A percentile compares a stretch with the other conserved stretches of the same genome.
These are phyloP conservation scores for Galerina sulciceps DNA, from an alignment of 768 basidiomycete genomes.

Conservation along the genomic window DNA sequence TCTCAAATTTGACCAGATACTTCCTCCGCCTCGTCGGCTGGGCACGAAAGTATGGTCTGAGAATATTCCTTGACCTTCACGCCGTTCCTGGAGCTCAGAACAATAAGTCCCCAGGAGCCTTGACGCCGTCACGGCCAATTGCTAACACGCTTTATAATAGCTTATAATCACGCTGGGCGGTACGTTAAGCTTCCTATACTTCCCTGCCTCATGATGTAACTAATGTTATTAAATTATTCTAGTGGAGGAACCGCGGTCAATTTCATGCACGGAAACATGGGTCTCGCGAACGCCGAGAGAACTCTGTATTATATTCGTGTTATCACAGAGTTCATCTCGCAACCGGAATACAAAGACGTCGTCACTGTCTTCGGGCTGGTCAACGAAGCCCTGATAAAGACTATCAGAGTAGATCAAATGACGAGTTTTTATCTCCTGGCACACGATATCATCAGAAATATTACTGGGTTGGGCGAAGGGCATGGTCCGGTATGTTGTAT, in stretches of 20 bases:
- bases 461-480: constrained; percentile 78
- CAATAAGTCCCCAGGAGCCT: constrained; percentile 36
- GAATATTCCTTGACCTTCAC: constrained; percentile 82
- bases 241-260: constrained; percentile 54
- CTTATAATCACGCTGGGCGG: constrained; percentile 60
- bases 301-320: constrained; percentile 77
- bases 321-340: constrained; percentile 79
- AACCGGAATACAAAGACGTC: constrained; percentile 57
- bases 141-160: constrained; percentile 27
- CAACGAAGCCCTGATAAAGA: constrained; percentile 54
- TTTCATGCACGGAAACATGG: constrained; percentile 76
- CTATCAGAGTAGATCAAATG: constrained; percentile 57
- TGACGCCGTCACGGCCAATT: not conserved
- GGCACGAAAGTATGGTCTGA: constrained; percentile 88
- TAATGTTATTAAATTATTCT: not conserved
- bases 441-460: constrained; percentile 62
- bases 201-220: not conserved
- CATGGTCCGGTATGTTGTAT: constrained; percentile 46
- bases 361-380: constrained; percentile 64
- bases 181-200: constrained; percentile 30
- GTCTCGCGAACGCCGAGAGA: constrained; percentile 83
- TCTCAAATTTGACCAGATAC: constrained; percentile 45
- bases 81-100: constrained; percentile 82
- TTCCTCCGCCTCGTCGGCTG: constrained; percentile 76
- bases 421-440: constrained; percentile 64